Percentiles rank a stretch among this genome's conserved stretches.
These are phyloP conservation scores for Hansenula sp. DNA, from an alignment of 1,139 yeast species.

Conservation along the genomic window DNA sequence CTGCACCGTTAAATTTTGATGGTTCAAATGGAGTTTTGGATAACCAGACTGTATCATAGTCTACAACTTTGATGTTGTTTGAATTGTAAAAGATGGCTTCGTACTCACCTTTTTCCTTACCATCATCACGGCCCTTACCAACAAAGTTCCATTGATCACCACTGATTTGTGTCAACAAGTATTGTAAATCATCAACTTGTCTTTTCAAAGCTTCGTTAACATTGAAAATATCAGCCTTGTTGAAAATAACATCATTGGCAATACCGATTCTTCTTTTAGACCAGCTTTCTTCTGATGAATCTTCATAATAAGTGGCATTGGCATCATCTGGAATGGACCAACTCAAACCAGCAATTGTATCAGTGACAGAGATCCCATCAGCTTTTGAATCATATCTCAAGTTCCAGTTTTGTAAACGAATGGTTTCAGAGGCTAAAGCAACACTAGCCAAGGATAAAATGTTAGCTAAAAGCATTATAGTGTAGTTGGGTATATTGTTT, in stretches of 20 bases:
- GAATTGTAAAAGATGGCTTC: slow-evolving; percentile 40
- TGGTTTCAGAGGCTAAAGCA: slow-evolving; percentile 1
- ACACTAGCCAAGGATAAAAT: slow-evolving; percentile 1
- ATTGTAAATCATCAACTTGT: slow-evolving; percentile 25
- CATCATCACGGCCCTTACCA: slow-evolving; percentile 50
- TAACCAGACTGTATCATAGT: slow-evolving; percentile 41
- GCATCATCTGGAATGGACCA: slow-evolving; percentile 16
- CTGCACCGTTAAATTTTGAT: slow-evolving; percentile 41
- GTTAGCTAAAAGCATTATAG: background rate
- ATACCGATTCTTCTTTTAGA: slow-evolving; percentile 27
- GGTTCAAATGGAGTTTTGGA: slow-evolving; percentile 39
- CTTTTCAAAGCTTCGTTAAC: slow-evolving; percentile 28
- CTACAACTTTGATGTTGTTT: slow-evolving; percentile 29
- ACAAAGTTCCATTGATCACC: slow-evolving; percentile 34
- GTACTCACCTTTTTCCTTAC: slow-evolving; percentile 39
- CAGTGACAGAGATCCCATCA: slow-evolving; percentile 11
- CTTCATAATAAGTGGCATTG: slow-evolving; percentile 18
- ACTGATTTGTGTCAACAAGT: slow-evolving; percentile 7
- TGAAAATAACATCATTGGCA: slow-evolving; percentile 28
- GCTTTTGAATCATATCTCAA: slow-evolving; percentile 26
- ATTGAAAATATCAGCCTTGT: slow-evolving; percentile 26
- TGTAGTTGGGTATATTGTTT: background rate
- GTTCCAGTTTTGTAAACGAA: slow-evolving; percentile 28
- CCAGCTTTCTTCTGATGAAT: slow-evolving; percentile 27
- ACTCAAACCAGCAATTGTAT: slow-evolving; percentile 13